These are phyloP conservation scores for Xerocomellus dryophilus DNA, from an alignment of 768 basidiomycete species.

Conservation along the genomic window DNA sequence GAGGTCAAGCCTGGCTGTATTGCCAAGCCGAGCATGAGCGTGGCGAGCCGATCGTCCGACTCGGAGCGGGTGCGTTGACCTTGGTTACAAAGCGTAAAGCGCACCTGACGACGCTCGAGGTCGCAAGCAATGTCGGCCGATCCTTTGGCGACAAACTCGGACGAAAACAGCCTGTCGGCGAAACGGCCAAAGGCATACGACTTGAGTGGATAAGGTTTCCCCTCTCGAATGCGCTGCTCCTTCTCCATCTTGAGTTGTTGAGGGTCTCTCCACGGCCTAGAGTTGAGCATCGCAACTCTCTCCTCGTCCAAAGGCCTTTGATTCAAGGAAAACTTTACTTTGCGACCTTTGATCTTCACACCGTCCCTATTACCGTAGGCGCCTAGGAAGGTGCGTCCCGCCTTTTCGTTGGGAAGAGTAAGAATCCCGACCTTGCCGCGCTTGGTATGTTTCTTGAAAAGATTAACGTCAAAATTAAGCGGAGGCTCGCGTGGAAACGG, in stretches of 20 bases:
- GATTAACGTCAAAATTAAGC: constrained; percentile 34
- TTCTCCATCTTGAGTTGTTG: constrained; percentile 21
- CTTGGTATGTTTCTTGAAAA: constrained; percentile 24
- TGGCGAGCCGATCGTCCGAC: neutral
- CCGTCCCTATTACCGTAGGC: constrained; percentile 24
- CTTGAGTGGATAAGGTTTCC: constrained; percentile 22
- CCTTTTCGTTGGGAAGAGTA: constrained; percentile 24
- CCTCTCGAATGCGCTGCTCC: constrained; percentile 21
- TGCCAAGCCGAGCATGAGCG: neutral
- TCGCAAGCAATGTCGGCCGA: constrained; percentile 36
- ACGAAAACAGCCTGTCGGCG: constrained; percentile 33
- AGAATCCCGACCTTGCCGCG: constrained; percentile 32
- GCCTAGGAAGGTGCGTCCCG: constrained; percentile 27
- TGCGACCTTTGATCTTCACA: constrained; percentile 26
- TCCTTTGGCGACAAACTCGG: constrained; percentile 30
- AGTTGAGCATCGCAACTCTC: constrained; percentile 23
- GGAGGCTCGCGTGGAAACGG: constrained; percentile 28
- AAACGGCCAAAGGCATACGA: constrained; percentile 37
- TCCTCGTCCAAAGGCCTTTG: constrained; percentile 21
- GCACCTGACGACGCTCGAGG: constrained; percentile 29
- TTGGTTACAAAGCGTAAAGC: constrained; percentile 31
- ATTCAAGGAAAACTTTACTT: constrained; percentile 20
- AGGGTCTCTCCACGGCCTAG: constrained; percentile 33
- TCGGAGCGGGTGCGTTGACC: constrained; percentile 5
- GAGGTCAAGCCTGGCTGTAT: neutral